phyloP scores from a whole-genome alignment of 1,284 basidiomycete genomes.

The Sphaerobolus stellatus region DNA sequence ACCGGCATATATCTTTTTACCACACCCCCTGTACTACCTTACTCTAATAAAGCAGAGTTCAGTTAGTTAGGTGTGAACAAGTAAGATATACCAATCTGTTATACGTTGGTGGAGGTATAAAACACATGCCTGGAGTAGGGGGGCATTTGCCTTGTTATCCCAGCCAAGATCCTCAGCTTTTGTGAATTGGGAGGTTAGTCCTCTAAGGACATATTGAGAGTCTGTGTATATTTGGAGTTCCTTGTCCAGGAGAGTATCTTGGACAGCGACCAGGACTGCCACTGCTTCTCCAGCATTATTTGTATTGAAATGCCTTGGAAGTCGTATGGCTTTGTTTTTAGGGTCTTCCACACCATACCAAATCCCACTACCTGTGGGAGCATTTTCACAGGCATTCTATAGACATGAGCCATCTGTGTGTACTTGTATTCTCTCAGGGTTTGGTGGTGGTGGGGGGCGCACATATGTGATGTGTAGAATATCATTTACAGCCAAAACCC shows the following conservation, averaged over 20 bases:
- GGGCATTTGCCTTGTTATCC: conserved; percentile 9
- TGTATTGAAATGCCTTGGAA: conserved; percentile 18
- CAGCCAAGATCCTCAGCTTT: conserved; percentile 23
- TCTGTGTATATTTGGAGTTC: conserved; percentile 18
- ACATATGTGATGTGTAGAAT: too few relatives aligned
- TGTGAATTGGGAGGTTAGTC: conserved; percentile 16
- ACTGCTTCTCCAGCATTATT: conserved; percentile 26
- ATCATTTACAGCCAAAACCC: too few relatives aligned
- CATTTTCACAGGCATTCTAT: conserved; percentile 15
- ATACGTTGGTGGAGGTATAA: conserved; percentile 3
- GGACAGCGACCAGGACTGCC: conserved; percentile 16
- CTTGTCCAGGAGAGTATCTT: neutral
- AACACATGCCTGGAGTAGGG: conserved; percentile 10
- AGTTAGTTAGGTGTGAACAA: too few relatives aligned
- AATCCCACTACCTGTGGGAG: conserved; percentile 16
- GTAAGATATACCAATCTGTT: too few relatives aligned
- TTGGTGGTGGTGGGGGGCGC: too few relatives aligned
- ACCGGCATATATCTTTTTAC: too few relatives aligned
- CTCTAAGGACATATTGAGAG: conserved; percentile 22
- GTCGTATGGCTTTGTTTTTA: conserved; percentile 12
- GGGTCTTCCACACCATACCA: conserved; percentile 12
- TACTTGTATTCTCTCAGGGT: too few relatives aligned
- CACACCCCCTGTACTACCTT: too few relatives aligned
- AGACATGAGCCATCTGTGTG: conserved; percentile 21
- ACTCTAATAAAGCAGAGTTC: too few relatives aligned